A percentile compares a stretch with the other conserved stretches of the same genome.
Evolutionary conservation across 2,329 filamentous ascomycete genomes (phyloP).

Genomic region (Colletotrichum sansevieriae): DNA sequence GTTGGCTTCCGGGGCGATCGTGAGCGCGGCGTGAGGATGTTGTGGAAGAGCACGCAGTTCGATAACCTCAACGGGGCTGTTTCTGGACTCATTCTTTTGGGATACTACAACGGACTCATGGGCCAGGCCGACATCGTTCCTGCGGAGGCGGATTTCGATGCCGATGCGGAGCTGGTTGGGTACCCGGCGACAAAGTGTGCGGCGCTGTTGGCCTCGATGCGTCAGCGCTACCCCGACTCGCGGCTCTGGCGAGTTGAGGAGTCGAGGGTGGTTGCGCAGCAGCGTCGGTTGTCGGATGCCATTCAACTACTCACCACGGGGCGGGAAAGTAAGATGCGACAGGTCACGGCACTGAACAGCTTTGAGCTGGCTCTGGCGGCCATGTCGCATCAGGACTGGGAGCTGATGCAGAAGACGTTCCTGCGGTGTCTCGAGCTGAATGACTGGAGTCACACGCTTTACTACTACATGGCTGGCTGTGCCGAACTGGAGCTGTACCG

Average conservation of each 20-base stretch:
- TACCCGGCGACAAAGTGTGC: conserved; percentile 79
- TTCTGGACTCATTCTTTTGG: conserved; percentile 82
- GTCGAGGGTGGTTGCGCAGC: conserved; percentile 79
- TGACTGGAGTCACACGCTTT: conserved; percentile 90
- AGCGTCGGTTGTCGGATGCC: conserved; percentile 75
- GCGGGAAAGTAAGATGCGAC: conserved; percentile 81
- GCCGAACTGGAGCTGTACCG: conserved; percentile 88
- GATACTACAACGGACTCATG: conserved; percentile 89
- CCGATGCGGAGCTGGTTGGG: conserved; percentile 71
- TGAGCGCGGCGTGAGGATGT: conserved; percentile 82
- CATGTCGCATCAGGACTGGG: conserved; percentile 85
- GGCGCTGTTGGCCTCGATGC: conserved; percentile 79
- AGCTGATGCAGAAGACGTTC: conserved; percentile 80
- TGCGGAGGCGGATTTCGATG: conserved; percentile 65
- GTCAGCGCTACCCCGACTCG: conserved; percentile 82
- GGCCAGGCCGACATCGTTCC: conserved; percentile 91
- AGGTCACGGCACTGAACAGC: conserved; percentile 85
- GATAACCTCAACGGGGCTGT: conserved; percentile 94
- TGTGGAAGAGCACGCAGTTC: conserved; percentile 91
- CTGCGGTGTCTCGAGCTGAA: conserved; percentile 82
- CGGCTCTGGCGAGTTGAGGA: conserved; percentile 91
- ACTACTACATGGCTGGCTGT: conserved; percentile 87
- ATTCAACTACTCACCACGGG: conserved; percentile 73
- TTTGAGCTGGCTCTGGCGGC: conserved; percentile 86
- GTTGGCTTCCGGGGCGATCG: conserved; percentile 94